A percentile compares a stretch with the other conserved stretches of the same genome.
Conservation (phyloP, 805 yeast species). For the Kodamaea nitidulidarum region DNA sequence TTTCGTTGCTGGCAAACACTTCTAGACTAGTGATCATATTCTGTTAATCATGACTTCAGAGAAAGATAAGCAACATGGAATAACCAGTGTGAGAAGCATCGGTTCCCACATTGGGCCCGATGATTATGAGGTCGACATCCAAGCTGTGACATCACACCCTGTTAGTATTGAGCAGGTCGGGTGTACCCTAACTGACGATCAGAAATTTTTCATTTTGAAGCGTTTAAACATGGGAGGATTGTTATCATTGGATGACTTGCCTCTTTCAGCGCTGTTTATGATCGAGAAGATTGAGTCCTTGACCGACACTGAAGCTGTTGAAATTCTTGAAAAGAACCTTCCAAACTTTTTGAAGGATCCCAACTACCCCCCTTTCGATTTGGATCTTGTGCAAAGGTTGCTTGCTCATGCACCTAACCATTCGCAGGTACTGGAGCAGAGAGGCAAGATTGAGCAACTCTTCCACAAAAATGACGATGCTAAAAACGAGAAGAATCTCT, state of each 20-base stretch:
- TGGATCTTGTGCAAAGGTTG: slow-evolving; percentile 25
- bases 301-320: slow-evolving; percentile 35
- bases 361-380: slow-evolving; percentile 39
- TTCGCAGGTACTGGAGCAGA: neutral
- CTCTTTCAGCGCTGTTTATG: slow-evolving; percentile 26
- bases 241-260: slow-evolving; percentile 28
- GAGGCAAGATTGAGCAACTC: neutral
- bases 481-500: neutral
- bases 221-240: slow-evolving; percentile 25
- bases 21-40: too few species aligned
- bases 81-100: neutral
- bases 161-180: slow-evolving; percentile 23
- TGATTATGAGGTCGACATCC: slow-evolving; percentile 13
- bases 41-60: neutral
- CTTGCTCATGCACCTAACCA: slow-evolving; percentile 8
- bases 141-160: slow-evolving; percentile 20
- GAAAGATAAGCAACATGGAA: neutral
- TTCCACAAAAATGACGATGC: neutral
- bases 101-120: slow-evolving; percentile 4
- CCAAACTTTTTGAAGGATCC: slow-evolving; percentile 44
- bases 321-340: slow-evolving; percentile 36
- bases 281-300: slow-evolving; percentile 26
- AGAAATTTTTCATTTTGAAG: slow-evolving; percentile 26
- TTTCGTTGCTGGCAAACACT: too few species aligned
- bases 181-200: slow-evolving; percentile 19